A percentile compares a stretch with the other conserved stretches of the same genome.
These are phyloP conservation scores for Aspergillus piperis DNA, from an alignment of 2,329 filamentous ascomycete species.

Conservation along the genomic window DNA sequence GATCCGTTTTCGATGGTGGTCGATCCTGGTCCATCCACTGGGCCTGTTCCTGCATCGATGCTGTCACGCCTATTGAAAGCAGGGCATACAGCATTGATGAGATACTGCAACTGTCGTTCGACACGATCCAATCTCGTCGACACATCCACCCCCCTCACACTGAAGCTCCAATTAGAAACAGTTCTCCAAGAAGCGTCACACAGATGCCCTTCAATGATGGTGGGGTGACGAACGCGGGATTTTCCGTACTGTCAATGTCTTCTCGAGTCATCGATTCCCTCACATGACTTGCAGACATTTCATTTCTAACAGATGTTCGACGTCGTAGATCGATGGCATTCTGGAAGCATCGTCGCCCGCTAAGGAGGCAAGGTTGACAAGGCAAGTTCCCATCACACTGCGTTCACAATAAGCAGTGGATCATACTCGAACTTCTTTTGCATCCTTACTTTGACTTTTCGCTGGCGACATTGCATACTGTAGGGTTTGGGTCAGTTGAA, in stretches of 20 bases:
- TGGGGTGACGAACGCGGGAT: background rate
- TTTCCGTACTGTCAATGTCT: background rate
- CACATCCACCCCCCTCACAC: background rate
- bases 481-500: background rate
- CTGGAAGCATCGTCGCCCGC: conserved; percentile 12
- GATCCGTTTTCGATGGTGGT: no score
- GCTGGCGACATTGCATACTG: conserved; percentile 21
- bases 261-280: background rate
- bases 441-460: conserved; percentile 24
- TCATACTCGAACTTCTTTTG: background rate
- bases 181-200: no score
- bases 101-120: background rate
- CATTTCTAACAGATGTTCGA: background rate
- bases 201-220: background rate
- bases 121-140: background rate
- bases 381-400: conserved; percentile 25
- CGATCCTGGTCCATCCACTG: background rate
- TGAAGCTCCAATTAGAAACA: background rate
- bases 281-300: no score
- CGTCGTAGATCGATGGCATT: conserved; percentile 12
- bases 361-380: conserved; percentile 19
- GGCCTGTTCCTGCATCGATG: background rate
- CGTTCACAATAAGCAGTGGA: background rate
- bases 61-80: background rate
- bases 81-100: background rate